phyloP scores from a whole-genome alignment of 306 rosid genomes.

The Dryas drummondii region DNA sequence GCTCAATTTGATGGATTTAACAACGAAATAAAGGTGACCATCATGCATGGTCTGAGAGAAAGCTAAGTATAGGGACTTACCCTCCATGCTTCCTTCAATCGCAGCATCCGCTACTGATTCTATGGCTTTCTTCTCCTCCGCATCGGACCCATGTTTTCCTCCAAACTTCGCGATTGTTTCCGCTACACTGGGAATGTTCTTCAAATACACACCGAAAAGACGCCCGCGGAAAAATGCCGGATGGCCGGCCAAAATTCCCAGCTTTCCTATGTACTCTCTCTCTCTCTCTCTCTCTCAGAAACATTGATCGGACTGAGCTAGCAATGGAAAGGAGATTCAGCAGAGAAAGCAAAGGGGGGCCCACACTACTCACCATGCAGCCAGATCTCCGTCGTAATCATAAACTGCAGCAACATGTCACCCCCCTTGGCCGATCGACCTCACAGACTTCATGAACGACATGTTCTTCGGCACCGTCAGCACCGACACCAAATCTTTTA shows the following conservation, averaged over 20 bases:
- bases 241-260: constrained; percentile 25
- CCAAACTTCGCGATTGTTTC: no score
- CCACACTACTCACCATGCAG: neutral
- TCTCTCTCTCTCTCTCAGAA: neutral
- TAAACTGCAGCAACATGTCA: constrained; percentile 13
- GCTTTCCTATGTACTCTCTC: constrained; percentile 13
- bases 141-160: no score
- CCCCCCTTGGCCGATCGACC: constrained; percentile 40
- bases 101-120: no score
- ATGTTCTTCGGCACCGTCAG: constrained; percentile 56
- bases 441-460: constrained; percentile 85
- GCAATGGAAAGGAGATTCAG: constrained; percentile 16
- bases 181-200: no score
- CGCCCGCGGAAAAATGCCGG: constrained; percentile 38
- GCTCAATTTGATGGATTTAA: no score
- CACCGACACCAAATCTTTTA: constrained; percentile 38
- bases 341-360: constrained; percentile 7
- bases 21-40: no score
- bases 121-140: no score
- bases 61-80: no score
- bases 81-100: no score
- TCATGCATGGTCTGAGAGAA: no score
- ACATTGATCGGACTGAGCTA: neutral
- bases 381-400: neutral
- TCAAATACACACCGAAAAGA: constrained; percentile 25